Conservation (phyloP, 108 stramenopile genomes). For the Conticribra guillardii region DNA sequence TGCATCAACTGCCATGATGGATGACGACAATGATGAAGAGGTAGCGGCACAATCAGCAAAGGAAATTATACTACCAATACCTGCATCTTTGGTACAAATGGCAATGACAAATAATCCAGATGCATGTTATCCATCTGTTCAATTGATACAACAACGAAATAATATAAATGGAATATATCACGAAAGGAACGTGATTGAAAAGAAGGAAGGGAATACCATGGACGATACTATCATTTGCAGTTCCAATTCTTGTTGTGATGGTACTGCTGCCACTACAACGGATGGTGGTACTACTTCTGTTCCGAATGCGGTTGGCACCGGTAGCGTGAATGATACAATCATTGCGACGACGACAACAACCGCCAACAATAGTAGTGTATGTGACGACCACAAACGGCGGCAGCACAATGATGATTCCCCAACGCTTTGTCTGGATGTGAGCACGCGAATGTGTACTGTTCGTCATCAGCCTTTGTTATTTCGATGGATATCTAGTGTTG, state of each 20-base stretch:
- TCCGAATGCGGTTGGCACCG: not conserved
- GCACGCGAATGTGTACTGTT: conserved; percentile 54
- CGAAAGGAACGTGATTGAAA: too few relatives aligned
- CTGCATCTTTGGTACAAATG: conserved; percentile 5
- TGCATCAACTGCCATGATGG: not conserved
- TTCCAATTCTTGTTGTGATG: not conserved
- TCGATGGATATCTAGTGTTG: conserved; percentile 26
- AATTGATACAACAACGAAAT: conserved; percentile 24
- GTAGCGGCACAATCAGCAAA: not conserved
- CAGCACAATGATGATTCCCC: too few relatives aligned
- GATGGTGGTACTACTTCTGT: too few relatives aligned
- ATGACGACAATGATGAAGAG: not conserved
- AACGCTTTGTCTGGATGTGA: conserved; percentile 26
- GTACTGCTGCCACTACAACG: not conserved
- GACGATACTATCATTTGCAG: not conserved
- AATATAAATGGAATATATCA: too few relatives aligned
- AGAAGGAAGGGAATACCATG: too few relatives aligned
- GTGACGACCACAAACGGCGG: too few relatives aligned
- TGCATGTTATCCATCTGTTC: conserved; percentile 48
- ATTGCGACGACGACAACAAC: too few relatives aligned
- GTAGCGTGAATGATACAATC: too few relatives aligned
- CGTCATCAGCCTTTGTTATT: conserved; percentile 41
- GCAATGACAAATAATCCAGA: conserved; percentile 45
- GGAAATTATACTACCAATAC: conserved; percentile 4
- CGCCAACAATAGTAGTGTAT: too few relatives aligned